Evolutionary conservation across 2,329 filamentous ascomycete genomes (phyloP).

Genomic region (Sclerotinia spermophila): DNA sequence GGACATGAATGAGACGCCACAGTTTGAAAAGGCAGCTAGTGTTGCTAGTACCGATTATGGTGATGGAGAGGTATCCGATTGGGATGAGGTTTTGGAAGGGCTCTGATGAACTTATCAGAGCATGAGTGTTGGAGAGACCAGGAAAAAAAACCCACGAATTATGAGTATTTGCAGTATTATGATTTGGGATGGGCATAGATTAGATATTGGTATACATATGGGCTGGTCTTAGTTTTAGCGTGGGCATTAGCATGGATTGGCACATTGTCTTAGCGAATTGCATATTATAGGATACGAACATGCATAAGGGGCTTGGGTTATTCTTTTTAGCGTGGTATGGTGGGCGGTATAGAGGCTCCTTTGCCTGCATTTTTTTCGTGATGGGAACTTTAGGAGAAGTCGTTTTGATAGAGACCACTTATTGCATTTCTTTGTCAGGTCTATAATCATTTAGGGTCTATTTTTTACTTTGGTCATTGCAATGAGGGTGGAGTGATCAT

Average conservation of each 20-base stretch:
- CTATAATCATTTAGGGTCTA: not conserved
- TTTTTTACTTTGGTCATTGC: not conserved
- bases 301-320: not conserved
- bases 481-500: not conserved
- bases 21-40: slow-evolving; percentile 18
- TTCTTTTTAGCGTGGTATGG: not conserved
- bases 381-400: not conserved
- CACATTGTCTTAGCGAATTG: not conserved
- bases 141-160: not conserved
- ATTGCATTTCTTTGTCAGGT: not conserved
- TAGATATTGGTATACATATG: not conserved
- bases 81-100: not conserved
- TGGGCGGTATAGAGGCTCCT: not conserved
- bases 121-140: not conserved
- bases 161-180: not conserved
- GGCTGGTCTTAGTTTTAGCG: not conserved
- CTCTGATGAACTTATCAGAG: not conserved
- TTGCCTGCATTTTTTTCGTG: not conserved
- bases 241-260: not conserved
- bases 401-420: no score
- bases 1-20: slow-evolving; percentile 14
- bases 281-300: not conserved
- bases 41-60: slow-evolving; percentile 34
- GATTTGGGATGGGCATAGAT: not conserved
- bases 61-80: slow-evolving; percentile 21